Conservation (phyloP, 768 basidiomycete genomes). For the Kwoniella europaea region DNA sequence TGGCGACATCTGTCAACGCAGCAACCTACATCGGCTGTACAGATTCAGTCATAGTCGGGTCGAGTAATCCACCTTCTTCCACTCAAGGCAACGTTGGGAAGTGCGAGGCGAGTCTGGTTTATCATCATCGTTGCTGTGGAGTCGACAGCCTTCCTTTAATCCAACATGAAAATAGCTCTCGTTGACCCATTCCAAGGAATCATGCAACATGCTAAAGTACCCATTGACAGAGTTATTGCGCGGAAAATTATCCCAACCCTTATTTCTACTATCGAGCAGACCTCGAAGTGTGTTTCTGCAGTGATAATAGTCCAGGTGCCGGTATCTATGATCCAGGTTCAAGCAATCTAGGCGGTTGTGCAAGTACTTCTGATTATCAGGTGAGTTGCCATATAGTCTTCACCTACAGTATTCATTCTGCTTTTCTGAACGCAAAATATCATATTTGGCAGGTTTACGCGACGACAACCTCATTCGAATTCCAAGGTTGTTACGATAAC, state of each 20-base stretch:
- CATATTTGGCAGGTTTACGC: not conserved
- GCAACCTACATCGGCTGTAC: not conserved
- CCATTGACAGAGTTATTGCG: not conserved
- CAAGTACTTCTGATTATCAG: constrained; percentile 1
- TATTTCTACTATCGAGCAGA: not conserved
- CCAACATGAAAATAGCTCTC: too few species aligned
- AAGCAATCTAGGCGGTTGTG: constrained; percentile 4
- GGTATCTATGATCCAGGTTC: not conserved
- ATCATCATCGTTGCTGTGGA: not conserved
- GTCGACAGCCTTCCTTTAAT: not conserved
- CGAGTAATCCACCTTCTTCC: not conserved
- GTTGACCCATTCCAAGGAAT: too few species aligned
- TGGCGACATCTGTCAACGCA: not conserved
- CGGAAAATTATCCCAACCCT: not conserved
- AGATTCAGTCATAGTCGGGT: not conserved
- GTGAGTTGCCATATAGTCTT: not conserved
- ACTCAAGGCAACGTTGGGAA: not conserved
- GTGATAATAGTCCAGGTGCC: not conserved
- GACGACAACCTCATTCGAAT: constrained; percentile 3
- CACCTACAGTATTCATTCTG: too few species aligned
- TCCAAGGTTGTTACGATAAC: constrained; percentile 1
- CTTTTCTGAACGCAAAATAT: too few species aligned
- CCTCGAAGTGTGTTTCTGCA: not conserved
- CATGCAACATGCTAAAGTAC: too few species aligned
- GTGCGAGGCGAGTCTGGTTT: not conserved